Evolutionary conservation across 2,329 filamentous ascomycete genomes (phyloP).

Genomic region (Sphaerulina vaccinii): DNA sequence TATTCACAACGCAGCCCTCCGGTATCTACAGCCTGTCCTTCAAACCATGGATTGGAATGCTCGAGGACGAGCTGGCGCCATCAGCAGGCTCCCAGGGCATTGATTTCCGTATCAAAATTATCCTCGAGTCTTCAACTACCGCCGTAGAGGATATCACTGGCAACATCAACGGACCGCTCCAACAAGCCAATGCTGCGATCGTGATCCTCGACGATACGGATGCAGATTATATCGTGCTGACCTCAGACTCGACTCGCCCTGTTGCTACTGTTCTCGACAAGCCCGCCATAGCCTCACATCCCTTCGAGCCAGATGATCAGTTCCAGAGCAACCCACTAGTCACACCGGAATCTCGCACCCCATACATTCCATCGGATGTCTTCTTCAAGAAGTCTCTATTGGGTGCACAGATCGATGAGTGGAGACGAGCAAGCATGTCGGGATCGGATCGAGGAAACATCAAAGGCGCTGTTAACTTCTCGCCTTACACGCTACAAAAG

Average conservation of each 20-base stretch:
- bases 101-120: conserved; percentile 56
- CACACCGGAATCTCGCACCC: conserved; percentile 61
- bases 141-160: conserved; percentile 46
- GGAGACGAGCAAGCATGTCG: conserved; percentile 22
- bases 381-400: conserved; percentile 60
- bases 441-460: conserved; percentile 52
- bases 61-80: conserved; percentile 55
- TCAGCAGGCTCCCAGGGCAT: conserved; percentile 48
- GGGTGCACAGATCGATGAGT: conserved; percentile 44
- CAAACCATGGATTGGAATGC: conserved; percentile 54
- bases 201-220: conserved; percentile 55
- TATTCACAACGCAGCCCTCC: conserved; percentile 57
- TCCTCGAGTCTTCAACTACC: conserved; percentile 54
- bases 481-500: conserved; percentile 67
- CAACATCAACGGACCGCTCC: conserved; percentile 31
- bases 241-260: conserved; percentile 37
- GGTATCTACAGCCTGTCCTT: conserved; percentile 58
- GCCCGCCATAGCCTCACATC: conserved; percentile 60
- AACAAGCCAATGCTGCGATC: conserved; percentile 45
- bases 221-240: conserved; percentile 59
- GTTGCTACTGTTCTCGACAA: conserved; percentile 51
- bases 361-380: conserved; percentile 49
- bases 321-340: conserved; percentile 30
- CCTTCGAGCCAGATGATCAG: conserved; percentile 27
- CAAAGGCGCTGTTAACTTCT: conserved; percentile 67